Conservation (phyloP, 2,329 filamentous ascomycete species). For the Aspergillus sp. region DNA sequence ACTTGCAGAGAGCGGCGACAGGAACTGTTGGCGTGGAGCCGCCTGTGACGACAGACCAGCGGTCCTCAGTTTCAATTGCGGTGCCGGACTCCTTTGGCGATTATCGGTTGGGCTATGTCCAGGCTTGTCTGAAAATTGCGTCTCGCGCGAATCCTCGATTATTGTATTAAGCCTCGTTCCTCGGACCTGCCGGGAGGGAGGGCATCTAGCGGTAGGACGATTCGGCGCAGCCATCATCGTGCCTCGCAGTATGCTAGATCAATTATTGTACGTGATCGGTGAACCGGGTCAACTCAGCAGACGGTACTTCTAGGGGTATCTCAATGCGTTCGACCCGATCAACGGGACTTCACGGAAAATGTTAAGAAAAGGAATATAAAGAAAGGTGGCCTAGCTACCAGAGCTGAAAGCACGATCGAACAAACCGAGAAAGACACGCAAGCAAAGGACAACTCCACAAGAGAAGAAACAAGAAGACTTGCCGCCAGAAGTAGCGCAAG, state of each 20-base stretch:
- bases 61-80: slow-evolving; percentile 38
- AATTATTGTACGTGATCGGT: slow-evolving; percentile 26
- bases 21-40: slow-evolving; percentile 25
- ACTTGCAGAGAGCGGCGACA: slow-evolving; percentile 34
- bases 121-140: slow-evolving; percentile 21
- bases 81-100: slow-evolving; percentile 10
- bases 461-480: slow-evolving; percentile 21
- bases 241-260: slow-evolving; percentile 23
- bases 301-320: slow-evolving; percentile 29
- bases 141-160: slow-evolving; percentile 55
- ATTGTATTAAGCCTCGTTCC: slow-evolving; percentile 63
- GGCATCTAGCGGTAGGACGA: slow-evolving; percentile 53
- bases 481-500: slow-evolving; percentile 22
- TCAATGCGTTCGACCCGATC: slow-evolving; percentile 32
- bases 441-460: slow-evolving; percentile 25
- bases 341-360: slow-evolving; percentile 21
- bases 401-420: slow-evolving; percentile 30
- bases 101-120: slow-evolving; percentile 2
- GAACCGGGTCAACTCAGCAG: not conserved
- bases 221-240: slow-evolving; percentile 47
- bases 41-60: slow-evolving; percentile 25
- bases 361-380: slow-evolving; percentile 14
- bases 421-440: slow-evolving; percentile 23
- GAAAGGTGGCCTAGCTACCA: slow-evolving; percentile 33
- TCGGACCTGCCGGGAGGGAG: slow-evolving; percentile 58